Evolutionary conservation across 164 flowering plant genomes (phyloP).

Genomic region (Tinospora cordifolia): DNA sequence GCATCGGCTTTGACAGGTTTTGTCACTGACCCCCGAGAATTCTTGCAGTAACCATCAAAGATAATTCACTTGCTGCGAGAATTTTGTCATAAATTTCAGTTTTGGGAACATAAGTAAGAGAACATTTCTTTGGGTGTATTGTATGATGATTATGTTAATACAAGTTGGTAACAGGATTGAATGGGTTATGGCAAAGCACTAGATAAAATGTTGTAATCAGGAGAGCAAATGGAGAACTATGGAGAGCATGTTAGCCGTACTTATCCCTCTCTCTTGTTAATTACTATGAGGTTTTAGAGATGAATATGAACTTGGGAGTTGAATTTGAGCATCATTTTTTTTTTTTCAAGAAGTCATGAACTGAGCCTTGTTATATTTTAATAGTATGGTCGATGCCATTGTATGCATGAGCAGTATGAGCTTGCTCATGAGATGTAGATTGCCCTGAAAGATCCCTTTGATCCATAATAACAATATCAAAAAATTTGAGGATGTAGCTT

Average conservation of each 20-base stretch:
- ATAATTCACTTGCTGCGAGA: neutral
- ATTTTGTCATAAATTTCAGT: neutral
- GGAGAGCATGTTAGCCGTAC: neutral
- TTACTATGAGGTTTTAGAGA: neutral
- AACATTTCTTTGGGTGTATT: neutral
- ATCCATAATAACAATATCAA: too few relatives aligned
- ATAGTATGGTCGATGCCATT: too few relatives aligned
- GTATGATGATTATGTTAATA: neutral
- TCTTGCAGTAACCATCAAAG: conserved; percentile 43
- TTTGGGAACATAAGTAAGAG: neutral
- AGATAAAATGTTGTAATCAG: neutral
- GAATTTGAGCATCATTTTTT: neutral
- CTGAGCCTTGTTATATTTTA: too few relatives aligned
- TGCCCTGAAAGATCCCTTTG: too few relatives aligned
- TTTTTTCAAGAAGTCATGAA: too few relatives aligned
- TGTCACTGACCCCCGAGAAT: conserved; percentile 95
- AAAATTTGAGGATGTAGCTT: too few relatives aligned
- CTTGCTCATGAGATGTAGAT: too few relatives aligned
- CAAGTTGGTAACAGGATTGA: neutral
- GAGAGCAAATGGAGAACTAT: neutral
- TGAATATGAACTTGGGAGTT: neutral
- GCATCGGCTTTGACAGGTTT: conserved; percentile 96
- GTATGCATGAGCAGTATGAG: too few relatives aligned
- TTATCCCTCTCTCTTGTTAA: neutral
- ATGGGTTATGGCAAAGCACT: neutral